Conservation (phyloP, 1,284 basidiomycete genomes). For the Trichosporon coremiiforme region DNA sequence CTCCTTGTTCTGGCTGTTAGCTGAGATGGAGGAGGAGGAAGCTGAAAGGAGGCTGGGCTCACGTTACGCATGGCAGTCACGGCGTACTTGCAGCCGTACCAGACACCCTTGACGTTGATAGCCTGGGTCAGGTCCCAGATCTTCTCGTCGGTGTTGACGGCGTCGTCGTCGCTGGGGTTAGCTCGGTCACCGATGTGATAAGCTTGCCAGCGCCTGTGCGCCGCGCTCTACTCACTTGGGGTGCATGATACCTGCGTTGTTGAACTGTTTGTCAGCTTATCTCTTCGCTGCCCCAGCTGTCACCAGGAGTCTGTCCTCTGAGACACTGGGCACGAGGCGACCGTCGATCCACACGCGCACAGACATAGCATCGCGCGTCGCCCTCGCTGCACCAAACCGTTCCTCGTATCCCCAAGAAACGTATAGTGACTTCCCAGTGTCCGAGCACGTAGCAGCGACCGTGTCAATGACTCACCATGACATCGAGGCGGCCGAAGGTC, state of each 20-base stretch:
- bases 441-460: too few relatives aligned
- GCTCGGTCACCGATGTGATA: background rate
- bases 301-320: background rate
- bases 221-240: conserved; percentile 54
- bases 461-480: conserved; percentile 68
- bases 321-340: background rate
- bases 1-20: conserved; percentile 65
- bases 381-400: too few relatives aligned
- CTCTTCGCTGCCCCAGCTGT: too few relatives aligned
- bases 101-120: conserved; percentile 96
- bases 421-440: too few relatives aligned
- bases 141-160: conserved; percentile 89
- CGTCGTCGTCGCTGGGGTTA: conserved; percentile 72
- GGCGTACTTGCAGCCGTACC: conserved; percentile 98
- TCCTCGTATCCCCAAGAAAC: background rate
- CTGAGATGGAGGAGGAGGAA: background rate
- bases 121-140: conserved; percentile 94
- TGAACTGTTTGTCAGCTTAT: conserved; percentile 62
- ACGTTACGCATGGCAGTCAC: conserved; percentile 84
- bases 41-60: conserved; percentile 23
- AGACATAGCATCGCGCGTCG: too few relatives aligned
- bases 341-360: too few relatives aligned
- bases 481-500: conserved; percentile 84
- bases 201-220: background rate
- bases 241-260: conserved; percentile 97